Evolutionary conservation across 2,329 filamentous ascomycete species (phyloP), one percentile per base, ranked within the genome.

Genomic region (Cladorrhinum sp.): DNA sequence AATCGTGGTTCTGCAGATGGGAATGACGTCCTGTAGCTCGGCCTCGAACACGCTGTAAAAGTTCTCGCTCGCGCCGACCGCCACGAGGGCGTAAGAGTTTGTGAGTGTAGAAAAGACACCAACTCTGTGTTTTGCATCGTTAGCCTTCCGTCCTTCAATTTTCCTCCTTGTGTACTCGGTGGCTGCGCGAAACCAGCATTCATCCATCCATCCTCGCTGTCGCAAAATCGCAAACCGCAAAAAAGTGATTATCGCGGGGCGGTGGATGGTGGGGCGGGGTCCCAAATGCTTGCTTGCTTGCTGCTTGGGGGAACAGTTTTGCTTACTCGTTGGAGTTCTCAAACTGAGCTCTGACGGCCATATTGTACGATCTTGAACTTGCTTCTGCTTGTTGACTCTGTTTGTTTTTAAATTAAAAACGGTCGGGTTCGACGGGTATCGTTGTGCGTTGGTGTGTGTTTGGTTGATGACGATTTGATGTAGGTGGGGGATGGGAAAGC

Each of bases 11-110:
- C 95, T 91, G 78, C 92, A 95, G 76, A 97, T 97, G 69, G 95
- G 95, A 71, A 99, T 94, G 65, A 97, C 87, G 80, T 98, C 95
- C 82, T 96, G 92, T 64, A 99, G 85, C 81, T 99, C 95, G 65
- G 94, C 89, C 83, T 99, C 95, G 80, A 99, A 98, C 75, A 98
- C 86, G 82, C 91, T 93, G 87, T 98, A 98, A 79, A 99, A 99
- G 85, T 98, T 98, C 83, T 97, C 93, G 73, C 92, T 96, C 70
- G 91, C 93, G 73, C 95, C 95, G 68, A 96, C 86, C 67, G 94
- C 93, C 70, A 97, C 92, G 71, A 99, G 84, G 70, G 93, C 92
- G 78, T 96, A 99, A 63, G 92, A 94, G 80, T 99, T 99, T 69
- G 95, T 99, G 74, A 99, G 89, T 64, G 92, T 96, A 64, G 93